These are phyloP conservation scores for Apiospora marii DNA, from an alignment of 2,329 filamentous ascomycete species.

Conservation along the genomic window DNA sequence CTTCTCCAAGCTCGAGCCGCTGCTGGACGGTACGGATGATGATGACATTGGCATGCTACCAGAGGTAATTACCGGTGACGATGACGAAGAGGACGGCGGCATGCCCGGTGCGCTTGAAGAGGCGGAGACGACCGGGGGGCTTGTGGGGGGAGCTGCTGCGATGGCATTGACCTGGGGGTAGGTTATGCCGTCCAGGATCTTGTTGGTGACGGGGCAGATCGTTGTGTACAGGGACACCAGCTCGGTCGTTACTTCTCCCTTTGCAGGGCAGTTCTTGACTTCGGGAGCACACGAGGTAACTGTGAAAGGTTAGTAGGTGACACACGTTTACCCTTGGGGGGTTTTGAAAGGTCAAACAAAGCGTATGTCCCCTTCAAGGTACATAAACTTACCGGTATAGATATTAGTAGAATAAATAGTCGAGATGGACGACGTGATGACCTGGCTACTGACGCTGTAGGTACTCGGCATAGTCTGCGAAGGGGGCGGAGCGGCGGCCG, in stretches of 20 bases:
- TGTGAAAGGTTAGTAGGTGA: not conserved
- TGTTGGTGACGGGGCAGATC: constrained; percentile 37
- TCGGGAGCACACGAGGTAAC: constrained; percentile 38
- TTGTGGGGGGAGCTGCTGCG: not conserved
- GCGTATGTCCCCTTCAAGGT: no score
- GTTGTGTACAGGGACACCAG: constrained; percentile 42
- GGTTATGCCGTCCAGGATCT: constrained; percentile 26
- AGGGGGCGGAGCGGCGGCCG: constrained; percentile 21
- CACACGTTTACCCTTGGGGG: constrained; percentile 33
- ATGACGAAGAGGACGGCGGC: not conserved
- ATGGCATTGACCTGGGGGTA: constrained; percentile 19
- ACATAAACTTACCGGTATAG: constrained; percentile 37
- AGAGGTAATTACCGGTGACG: not conserved
- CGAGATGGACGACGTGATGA: constrained; percentile 29
- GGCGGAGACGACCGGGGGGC: not conserved
- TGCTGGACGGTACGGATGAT: not conserved
- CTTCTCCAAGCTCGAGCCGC: not conserved
- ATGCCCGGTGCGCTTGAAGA: not conserved
- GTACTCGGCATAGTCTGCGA: constrained; percentile 37
- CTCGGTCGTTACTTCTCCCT: constrained; percentile 41
- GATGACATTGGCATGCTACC: not conserved
- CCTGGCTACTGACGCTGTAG: constrained; percentile 30
- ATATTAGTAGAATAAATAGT: constrained; percentile 40
- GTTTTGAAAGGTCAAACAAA: constrained; percentile 28
- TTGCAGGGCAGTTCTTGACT: constrained; percentile 38